These are phyloP conservation scores for Austroboletus eburneus DNA, from an alignment of 768 basidiomycete genomes.

Conservation along the genomic window DNA sequence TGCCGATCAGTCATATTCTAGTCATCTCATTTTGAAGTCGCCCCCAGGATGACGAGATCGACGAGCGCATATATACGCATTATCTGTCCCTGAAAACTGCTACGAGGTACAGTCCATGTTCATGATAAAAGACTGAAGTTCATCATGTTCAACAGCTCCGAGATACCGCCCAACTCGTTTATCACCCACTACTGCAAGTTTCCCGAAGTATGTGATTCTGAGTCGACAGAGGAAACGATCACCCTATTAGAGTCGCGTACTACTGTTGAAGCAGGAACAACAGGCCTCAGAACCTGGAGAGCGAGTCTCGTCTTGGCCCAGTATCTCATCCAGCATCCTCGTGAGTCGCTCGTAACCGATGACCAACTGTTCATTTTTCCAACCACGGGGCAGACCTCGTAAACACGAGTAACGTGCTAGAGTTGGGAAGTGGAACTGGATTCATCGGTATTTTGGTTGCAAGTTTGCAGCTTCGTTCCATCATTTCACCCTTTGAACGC, in stretches of 20 bases:
- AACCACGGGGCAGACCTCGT: conserved; percentile 3
- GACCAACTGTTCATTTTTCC: neutral
- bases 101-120: conserved; percentile 15
- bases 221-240: conserved; percentile 27
- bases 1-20: neutral
- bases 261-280: conserved; percentile 71
- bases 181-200: conserved; percentile 61
- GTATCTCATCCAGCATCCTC: conserved; percentile 53
- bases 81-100: conserved; percentile 47
- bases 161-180: conserved; percentile 44
- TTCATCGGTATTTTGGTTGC: conserved; percentile 65
- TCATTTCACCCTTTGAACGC: neutral
- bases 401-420: conserved; percentile 49
- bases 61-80: conserved; percentile 59
- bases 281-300: conserved; percentile 76
- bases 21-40: conserved; percentile 5
- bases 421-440: conserved; percentile 75
- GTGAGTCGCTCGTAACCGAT: conserved; percentile 43
- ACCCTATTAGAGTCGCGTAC: conserved; percentile 74
- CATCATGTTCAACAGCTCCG: conserved; percentile 15
- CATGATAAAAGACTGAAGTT: neutral
- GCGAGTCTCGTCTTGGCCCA: conserved; percentile 65
- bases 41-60: conserved; percentile 55
- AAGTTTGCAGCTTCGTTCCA: conserved; percentile 42
- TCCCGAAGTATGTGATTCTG: neutral